These are phyloP conservation scores for Diplodia scrobiculata DNA, from an alignment of 2,329 filamentous ascomycete genomes.

Conservation along the genomic window DNA sequence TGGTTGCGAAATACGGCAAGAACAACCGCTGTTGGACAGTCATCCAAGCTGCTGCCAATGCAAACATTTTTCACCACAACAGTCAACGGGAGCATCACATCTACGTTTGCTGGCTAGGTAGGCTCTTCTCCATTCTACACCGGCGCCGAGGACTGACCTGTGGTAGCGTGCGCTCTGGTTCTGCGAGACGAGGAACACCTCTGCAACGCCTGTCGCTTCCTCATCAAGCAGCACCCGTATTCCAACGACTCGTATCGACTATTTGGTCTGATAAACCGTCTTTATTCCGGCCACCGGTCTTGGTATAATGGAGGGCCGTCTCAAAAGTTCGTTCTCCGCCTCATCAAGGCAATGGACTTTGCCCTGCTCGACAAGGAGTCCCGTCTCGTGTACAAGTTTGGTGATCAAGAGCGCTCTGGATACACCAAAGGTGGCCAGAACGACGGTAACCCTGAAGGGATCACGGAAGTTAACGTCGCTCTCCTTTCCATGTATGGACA, in stretches of 20 bases:
- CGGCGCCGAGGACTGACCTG: constrained; percentile 34
- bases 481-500: constrained; percentile 88
- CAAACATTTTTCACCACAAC: constrained; percentile 77
- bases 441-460: constrained; percentile 43
- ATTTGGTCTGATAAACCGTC: constrained; percentile 73
- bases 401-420: constrained; percentile 43
- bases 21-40: constrained; percentile 75
- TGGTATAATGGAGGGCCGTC: constrained; percentile 80
- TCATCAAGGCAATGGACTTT: constrained; percentile 87
- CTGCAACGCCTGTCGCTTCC: constrained; percentile 73
- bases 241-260: constrained; percentile 81
- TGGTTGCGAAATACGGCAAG: constrained; percentile 68
- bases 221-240: constrained; percentile 80
- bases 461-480: constrained; percentile 67
- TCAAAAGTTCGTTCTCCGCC: constrained; percentile 87
- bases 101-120: constrained; percentile 74
- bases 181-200: constrained; percentile 76
- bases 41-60: constrained; percentile 74
- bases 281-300: constrained; percentile 67
- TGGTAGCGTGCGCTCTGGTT: constrained; percentile 74
- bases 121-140: constrained; percentile 32
- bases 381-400: constrained; percentile 49
- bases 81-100: constrained; percentile 70
- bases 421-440: constrained; percentile 44
- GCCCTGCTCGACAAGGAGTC: constrained; percentile 59